Evolutionary conservation across 768 basidiomycete genomes (phyloP).

Genomic region (Leccinellum luteum): DNA sequence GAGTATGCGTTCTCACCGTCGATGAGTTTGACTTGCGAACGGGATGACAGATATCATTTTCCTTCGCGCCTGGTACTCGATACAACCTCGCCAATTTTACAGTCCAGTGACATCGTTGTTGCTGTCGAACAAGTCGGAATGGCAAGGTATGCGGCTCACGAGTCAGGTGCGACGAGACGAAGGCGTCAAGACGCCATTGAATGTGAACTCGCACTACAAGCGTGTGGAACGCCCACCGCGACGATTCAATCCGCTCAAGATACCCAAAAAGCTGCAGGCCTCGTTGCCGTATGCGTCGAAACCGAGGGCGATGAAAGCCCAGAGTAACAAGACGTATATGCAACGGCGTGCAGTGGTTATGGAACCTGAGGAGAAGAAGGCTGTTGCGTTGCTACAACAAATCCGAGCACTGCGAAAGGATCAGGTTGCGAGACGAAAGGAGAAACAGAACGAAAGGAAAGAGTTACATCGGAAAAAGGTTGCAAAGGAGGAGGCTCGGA

Average conservation of each 20-base stretch:
- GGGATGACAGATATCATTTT: constrained; percentile 78
- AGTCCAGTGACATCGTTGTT: constrained; percentile 94
- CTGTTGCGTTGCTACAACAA: constrained; percentile 88
- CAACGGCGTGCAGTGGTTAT: constrained; percentile 94
- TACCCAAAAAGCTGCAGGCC: constrained; percentile 89
- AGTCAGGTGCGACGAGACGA: constrained; percentile 89
- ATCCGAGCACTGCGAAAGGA: constrained; percentile 90
- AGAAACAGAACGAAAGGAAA: constrained; percentile 83
- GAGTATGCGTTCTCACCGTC: constrained; percentile 30
- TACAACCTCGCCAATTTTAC: constrained; percentile 94
- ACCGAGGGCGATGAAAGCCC: constrained; percentile 77
- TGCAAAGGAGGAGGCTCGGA: constrained; percentile 63
- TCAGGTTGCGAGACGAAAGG: constrained; percentile 71
- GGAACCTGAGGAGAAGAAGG: constrained; percentile 93
- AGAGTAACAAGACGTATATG: constrained; percentile 77
- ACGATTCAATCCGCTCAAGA: constrained; percentile 86
- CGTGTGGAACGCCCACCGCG: constrained; percentile 73
- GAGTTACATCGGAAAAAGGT: constrained; percentile 67
- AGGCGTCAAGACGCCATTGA: constrained; percentile 74
- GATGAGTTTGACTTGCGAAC: neutral
- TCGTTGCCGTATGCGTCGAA: constrained; percentile 91
- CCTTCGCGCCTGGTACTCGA: constrained; percentile 94
- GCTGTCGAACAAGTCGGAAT: constrained; percentile 73
- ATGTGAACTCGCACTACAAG: constrained; percentile 88
- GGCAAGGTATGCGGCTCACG: constrained; percentile 95